These are phyloP conservation scores for Lasiodiplodia sp. DNA, from an alignment of 2,329 filamentous ascomycete species.

Conservation along the genomic window DNA sequence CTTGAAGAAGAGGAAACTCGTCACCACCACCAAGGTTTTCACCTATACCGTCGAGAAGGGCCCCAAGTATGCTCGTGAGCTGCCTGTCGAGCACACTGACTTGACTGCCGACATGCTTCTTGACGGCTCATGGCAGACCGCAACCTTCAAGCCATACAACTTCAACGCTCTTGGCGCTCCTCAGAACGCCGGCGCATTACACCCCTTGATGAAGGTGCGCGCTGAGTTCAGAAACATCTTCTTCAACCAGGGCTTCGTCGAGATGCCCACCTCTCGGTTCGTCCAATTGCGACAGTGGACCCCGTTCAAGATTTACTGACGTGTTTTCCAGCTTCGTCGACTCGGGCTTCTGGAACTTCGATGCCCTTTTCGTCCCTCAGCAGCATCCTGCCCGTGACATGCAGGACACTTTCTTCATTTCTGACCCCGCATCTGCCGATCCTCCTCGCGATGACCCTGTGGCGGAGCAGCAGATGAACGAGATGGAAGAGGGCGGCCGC, in stretches of 20 bases:
- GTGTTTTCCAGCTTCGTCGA: constrained; percentile 73
- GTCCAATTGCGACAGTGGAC: constrained; percentile 27
- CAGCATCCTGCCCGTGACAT: constrained; percentile 97
- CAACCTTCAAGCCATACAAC: constrained; percentile 85
- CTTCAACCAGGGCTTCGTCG: constrained; percentile 98
- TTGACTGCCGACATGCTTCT: constrained; percentile 92
- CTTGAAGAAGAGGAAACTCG: constrained; percentile 89
- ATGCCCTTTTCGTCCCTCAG: constrained; percentile 93
- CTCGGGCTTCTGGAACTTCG: constrained; percentile 99
- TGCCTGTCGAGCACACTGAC: constrained; percentile 93
- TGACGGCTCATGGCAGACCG: constrained; percentile 89
- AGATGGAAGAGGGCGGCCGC: constrained; percentile 56
- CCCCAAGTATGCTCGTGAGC: constrained; percentile 84
- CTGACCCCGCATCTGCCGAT: constrained; percentile 81
- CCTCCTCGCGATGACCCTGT: constrained; percentile 64
- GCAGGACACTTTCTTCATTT: constrained; percentile 98
- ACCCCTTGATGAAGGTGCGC: constrained; percentile 86
- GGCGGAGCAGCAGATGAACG: constrained; percentile 54
- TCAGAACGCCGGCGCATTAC: constrained; percentile 58
- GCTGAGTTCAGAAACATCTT: constrained; percentile 97
- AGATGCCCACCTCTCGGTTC: constrained; percentile 90
- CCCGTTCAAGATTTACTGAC: neutral
- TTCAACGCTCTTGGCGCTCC: constrained; percentile 75
- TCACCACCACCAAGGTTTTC: constrained; percentile 83
- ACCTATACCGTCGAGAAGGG: constrained; percentile 86